These are phyloP conservation scores for Neurospora hispaniola DNA, from an alignment of 495 filamentous ascomycete genomes.

Conservation along the genomic window DNA sequence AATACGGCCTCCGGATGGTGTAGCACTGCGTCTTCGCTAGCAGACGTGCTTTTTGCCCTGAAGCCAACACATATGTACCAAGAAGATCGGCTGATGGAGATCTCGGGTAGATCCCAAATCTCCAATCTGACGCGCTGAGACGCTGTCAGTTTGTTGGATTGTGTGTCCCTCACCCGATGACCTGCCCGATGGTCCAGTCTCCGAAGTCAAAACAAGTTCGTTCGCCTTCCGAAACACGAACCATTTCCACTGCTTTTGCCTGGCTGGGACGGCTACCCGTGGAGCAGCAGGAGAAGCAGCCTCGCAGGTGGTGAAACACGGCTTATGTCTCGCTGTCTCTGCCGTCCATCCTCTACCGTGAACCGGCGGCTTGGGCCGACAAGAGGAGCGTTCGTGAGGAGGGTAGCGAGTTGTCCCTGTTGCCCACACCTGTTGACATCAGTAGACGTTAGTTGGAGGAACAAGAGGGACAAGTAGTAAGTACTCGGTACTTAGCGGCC, in stretches of 20 bases:
- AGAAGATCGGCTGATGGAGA: neutral
- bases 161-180: neutral
- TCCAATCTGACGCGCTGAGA: neutral
- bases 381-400: neutral
- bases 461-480: neutral
- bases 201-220: neutral
- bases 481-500: neutral
- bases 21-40: neutral
- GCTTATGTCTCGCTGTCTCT: neutral
- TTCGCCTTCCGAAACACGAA: neutral
- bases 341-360: neutral
- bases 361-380: neutral
- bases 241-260: neutral
- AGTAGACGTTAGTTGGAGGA: neutral
- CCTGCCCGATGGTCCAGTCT: neutral
- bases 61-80: neutral
- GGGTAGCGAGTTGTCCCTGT: neutral
- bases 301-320: neutral
- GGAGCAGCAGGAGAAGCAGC: neutral
- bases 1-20: neutral
- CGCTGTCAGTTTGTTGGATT: neutral
- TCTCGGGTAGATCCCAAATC: neutral
- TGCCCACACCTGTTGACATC: neutral
- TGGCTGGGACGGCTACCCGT: neutral
- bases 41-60: neutral